Conservation (phyloP, 176 grass and related monocot species). For the Rhynchospora tenuis region DNA sequence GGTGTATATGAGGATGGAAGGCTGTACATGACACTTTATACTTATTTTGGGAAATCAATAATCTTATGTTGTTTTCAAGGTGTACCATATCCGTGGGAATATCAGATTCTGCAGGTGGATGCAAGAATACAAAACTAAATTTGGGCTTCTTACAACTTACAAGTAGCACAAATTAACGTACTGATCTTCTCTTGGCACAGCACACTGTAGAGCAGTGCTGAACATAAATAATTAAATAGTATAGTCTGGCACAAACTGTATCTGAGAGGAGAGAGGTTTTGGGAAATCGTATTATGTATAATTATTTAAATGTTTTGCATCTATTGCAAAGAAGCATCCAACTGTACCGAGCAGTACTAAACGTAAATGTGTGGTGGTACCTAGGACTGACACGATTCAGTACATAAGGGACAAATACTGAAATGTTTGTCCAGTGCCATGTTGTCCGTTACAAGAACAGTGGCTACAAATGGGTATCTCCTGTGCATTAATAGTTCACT, state of each 20-base stretch:
- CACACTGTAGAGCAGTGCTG: no score
- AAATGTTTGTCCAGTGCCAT: not conserved
- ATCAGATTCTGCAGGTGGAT: no score
- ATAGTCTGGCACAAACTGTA: constrained; percentile 41
- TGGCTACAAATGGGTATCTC: not conserved
- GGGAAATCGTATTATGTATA: not conserved
- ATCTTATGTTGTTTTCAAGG: no score
- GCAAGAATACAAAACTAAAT: no score
- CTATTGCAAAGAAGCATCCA: not conserved
- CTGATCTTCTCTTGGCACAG: no score
- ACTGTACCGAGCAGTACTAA: not conserved
- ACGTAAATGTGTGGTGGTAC: not conserved
- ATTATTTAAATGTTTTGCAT: not conserved
- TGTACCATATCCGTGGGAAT: no score
- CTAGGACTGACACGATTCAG: not conserved
- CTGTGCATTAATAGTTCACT: not conserved
- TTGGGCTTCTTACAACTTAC: no score
- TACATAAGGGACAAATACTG: not conserved
- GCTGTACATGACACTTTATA: no score
- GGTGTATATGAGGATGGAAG: no score
- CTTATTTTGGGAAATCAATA: no score
- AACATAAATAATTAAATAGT: no score
- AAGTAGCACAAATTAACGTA: no score
- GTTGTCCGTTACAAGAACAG: not conserved
- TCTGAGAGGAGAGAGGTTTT: not conserved